A percentile compares a stretch with the other conserved stretches of the same genome.
Conservation (phyloP, 2,329 filamentous ascomycete species). For the Xylariaceae sp. region DNA sequence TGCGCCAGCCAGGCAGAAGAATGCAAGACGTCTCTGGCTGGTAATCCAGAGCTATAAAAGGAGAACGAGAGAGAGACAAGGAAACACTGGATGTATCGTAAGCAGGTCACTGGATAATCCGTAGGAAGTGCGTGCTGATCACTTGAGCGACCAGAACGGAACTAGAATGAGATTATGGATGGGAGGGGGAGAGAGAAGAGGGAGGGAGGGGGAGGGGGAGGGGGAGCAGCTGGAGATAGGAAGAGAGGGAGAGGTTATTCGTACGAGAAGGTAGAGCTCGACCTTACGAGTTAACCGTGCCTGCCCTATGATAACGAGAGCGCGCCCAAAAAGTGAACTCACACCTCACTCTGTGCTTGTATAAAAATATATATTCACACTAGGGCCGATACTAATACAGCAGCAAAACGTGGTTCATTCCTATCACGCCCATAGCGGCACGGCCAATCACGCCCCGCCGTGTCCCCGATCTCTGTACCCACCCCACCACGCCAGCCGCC, state of each 20-base stretch:
- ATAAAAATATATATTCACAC: background rate
- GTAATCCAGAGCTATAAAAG: background rate
- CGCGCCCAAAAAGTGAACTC: background rate
- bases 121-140: background rate
- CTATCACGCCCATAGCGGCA: background rate
- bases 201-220: background rate
- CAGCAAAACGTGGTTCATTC: constrained; percentile 10
- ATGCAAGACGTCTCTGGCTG: constrained; percentile 2
- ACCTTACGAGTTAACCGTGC: no score
- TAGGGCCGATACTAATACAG: background rate
- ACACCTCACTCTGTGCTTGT: background rate
- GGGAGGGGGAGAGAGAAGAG: background rate
- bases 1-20: constrained; percentile 7
- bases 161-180: background rate
- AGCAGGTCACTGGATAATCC: background rate
- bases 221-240: background rate
- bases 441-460: constrained; percentile 9
- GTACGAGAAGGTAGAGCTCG: background rate
- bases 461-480: constrained; percentile 2
- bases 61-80: background rate
- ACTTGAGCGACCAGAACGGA: background rate
- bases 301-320: no score
- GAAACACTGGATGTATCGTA: background rate
- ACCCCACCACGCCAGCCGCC: background rate
- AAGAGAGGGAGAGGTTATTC: background rate